These are phyloP conservation scores for Linnemannia zychae DNA, from an alignment of 192 early-diverging fungal genomes.

Conservation along the genomic window DNA sequence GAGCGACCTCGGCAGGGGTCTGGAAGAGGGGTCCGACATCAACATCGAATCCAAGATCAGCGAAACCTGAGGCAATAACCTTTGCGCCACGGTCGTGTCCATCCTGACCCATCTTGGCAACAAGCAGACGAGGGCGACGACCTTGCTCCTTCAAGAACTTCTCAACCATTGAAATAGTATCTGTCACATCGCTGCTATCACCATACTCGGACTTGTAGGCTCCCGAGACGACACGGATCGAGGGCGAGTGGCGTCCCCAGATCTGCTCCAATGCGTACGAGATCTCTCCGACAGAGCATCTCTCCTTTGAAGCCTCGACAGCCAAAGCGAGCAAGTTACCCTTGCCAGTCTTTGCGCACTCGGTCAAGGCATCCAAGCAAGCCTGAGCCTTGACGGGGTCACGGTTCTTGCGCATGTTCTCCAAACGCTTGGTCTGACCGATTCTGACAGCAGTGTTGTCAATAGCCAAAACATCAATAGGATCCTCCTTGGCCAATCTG, in stretches of 20 bases:
- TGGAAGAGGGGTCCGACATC: slow-evolving; percentile 93
- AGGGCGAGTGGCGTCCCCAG: slow-evolving; percentile 87
- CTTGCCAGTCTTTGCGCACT: slow-evolving; percentile 71
- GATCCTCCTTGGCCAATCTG: slow-evolving; percentile 73
- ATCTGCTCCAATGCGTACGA: slow-evolving; percentile 84
- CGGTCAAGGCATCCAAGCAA: slow-evolving; percentile 74
- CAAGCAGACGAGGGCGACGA: slow-evolving; percentile 89
- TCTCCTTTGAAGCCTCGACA: slow-evolving; percentile 79
- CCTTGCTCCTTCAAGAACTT: slow-evolving; percentile 79
- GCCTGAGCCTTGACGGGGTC: slow-evolving; percentile 66
- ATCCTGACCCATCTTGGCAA: slow-evolving; percentile 96
- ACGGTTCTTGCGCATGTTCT: slow-evolving; percentile 66
- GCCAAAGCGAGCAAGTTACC: slow-evolving; percentile 84
- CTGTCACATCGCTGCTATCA: slow-evolving; percentile 70
- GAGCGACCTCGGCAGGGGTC: slow-evolving; percentile 90
- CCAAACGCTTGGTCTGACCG: slow-evolving; percentile 74
- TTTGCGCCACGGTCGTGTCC: slow-evolving; percentile 96
- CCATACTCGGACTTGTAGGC: slow-evolving; percentile 90
- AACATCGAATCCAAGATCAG: slow-evolving; percentile 93
- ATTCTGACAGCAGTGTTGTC: slow-evolving; percentile 84
- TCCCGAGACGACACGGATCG: slow-evolving; percentile 85
- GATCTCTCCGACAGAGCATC: slow-evolving; percentile 91
- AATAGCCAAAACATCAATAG: slow-evolving; percentile 81
- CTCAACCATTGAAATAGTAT: slow-evolving; percentile 74
- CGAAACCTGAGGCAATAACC: slow-evolving; percentile 91